Base-by-base conservation (phyloP, 345 rosid species). In the Hirschfeldia incana region DNA sequence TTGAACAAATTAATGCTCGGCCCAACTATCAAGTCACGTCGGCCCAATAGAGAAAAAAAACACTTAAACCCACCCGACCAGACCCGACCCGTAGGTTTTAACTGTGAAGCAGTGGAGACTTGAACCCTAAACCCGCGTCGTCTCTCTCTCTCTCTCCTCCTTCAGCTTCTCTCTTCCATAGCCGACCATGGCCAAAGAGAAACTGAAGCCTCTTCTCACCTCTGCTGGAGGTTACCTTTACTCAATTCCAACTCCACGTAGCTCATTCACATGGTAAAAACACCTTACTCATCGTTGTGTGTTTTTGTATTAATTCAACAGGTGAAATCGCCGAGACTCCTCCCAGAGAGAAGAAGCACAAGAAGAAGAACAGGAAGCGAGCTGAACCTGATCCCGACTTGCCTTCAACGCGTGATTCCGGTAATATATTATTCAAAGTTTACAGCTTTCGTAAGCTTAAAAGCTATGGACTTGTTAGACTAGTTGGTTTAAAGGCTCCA, bases 151-250 rank as follows among this genome's bases (percentile, higher is more conserved):
- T 3, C 44, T 42, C 49, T 57, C 3, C 44, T 42, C 49, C 42
- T 36, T 26, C 65, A 1, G 37, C 79, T 26, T 72, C 81, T 68
- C 71, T 76, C 37, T 1, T 26, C 1, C 8, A 75, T 75, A 74
- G 62, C 69, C 74, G 51, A 69, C 76, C 58, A 87, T 87, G 92
- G 85, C 84, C 11, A 87, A 73, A 70, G 84, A 66, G 37, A 87
- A 82, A 66, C 33, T 74, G 17, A 88, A 85, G 67, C 77, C 86
- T 64, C 74, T 80, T 3, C 68, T 80, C 66, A 78, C 87, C 15
- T 82, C 87, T 34, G 78, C 74, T 10, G 79, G 62, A 61, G 78
- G 81, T 81, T 33, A 55, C 33, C 27, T 65, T 72, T 65, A 13
- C 58, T 73, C 70, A 30, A 37, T 61, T 62, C 39, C 6, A 12